Percentiles rank a stretch among this genome's conserved stretches.
These are phyloP conservation scores for Saccharomycopsis hybrid DNA, from an alignment of 1,139 yeast species.

Conservation along the genomic window DNA sequence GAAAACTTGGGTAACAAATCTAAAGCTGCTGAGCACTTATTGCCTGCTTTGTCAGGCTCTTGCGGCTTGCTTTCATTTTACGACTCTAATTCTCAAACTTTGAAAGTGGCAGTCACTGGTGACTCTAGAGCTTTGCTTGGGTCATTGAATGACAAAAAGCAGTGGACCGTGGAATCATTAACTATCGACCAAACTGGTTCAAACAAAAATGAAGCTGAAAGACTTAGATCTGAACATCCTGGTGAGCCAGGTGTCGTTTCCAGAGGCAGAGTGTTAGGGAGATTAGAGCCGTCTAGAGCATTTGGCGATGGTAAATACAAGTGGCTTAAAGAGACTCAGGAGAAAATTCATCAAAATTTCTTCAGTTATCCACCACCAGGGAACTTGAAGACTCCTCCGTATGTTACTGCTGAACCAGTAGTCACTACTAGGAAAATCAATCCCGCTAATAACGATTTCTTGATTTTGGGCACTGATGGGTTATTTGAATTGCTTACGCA, in stretches of 20 bases:
- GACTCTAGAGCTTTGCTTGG: conserved; percentile 93
- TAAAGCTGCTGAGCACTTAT: conserved; percentile 66
- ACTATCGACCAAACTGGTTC: conserved; percentile 94
- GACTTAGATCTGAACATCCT: conserved; percentile 85
- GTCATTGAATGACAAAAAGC: conserved; percentile 52
- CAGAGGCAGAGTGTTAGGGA: conserved; percentile 87
- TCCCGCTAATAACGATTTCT: conserved; percentile 70
- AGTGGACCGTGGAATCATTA: conserved; percentile 84
- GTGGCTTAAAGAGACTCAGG: conserved; percentile 55
- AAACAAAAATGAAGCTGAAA: conserved; percentile 77
- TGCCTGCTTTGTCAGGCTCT: conserved; percentile 94
- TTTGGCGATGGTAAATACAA: conserved; percentile 93
- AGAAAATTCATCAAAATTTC: conserved; percentile 63
- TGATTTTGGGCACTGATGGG: conserved; percentile 94
- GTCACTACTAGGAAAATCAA: conserved; percentile 74
- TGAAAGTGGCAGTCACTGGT: conserved; percentile 93
- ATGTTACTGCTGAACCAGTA: conserved; percentile 95
- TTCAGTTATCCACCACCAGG: conserved; percentile 82
- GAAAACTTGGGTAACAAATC: conserved; percentile 50
- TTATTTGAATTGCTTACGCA: conserved; percentile 85
- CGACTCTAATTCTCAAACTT: conserved; percentile 63
- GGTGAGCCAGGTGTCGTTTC: conserved; percentile 78
- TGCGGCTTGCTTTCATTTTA: conserved; percentile 86
- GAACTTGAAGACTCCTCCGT: conserved; percentile 83
- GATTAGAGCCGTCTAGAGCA: conserved; percentile 94